Percentiles rank a stretch among this genome's conserved stretches.
These are phyloP conservation scores for Sporopachydermia quercuum DNA, from an alignment of 805 yeast genomes.

Conservation along the genomic window DNA sequence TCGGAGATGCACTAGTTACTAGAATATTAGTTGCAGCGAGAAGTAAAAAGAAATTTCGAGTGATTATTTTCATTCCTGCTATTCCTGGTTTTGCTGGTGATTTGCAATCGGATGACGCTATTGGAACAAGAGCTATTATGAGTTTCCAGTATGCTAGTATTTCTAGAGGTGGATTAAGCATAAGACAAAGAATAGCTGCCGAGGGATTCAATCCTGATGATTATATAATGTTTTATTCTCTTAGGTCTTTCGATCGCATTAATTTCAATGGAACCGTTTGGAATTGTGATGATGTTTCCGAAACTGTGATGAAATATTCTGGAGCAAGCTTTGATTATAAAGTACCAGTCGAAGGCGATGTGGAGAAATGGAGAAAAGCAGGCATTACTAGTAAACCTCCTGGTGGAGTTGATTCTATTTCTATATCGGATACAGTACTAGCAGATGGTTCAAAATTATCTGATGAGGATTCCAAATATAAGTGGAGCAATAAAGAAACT, in stretches of 20 bases:
- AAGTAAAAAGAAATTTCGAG: slow-evolving; percentile 3
- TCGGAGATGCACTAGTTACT: slow-evolving; percentile 5
- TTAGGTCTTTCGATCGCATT: slow-evolving; percentile 5
- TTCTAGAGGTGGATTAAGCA: slow-evolving; percentile 5
- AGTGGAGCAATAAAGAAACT: neutral
- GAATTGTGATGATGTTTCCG: slow-evolving; percentile 1
- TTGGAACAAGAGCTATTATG: slow-evolving; percentile 6
- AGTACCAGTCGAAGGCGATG: neutral
- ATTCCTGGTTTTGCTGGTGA: slow-evolving; percentile 8
- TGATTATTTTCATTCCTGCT: slow-evolving; percentile 5
- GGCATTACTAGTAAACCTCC: neutral
- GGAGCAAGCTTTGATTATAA: slow-evolving; percentile 2
- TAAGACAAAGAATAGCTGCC: slow-evolving; percentile 3
- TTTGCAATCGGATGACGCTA: slow-evolving; percentile 4
- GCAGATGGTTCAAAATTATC: slow-evolving; percentile 3
- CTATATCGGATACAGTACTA: slow-evolving; percentile 3
- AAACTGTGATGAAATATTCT: neutral
- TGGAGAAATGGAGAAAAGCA: neutral
- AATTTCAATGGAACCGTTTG: slow-evolving; percentile 3
- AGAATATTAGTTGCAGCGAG: slow-evolving; percentile 5
- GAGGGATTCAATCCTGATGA: slow-evolving; percentile 6
- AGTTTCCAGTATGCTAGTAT: slow-evolving; percentile 5
- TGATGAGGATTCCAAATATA: slow-evolving; percentile 2
- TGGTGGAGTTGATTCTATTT: neutral
- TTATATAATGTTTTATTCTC: slow-evolving; percentile 4